These are phyloP conservation scores for Aureobasidium sp. DNA, from an alignment of 2,329 filamentous ascomycete species.

Conservation along the genomic window DNA sequence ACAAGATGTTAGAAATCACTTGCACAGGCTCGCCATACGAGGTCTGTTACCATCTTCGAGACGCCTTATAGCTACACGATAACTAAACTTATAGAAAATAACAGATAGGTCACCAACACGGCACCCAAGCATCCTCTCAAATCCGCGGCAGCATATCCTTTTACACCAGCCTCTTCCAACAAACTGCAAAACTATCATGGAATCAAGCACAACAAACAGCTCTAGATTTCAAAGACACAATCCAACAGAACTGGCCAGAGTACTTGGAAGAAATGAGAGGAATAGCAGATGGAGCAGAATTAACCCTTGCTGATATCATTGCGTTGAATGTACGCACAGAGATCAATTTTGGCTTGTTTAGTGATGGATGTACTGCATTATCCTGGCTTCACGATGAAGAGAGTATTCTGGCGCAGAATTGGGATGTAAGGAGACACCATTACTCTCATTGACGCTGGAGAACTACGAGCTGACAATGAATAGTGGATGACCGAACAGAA, in stretches of 20 bases:
- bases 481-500: slow-evolving; percentile 46
- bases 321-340: slow-evolving; percentile 53
- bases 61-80: not conserved
- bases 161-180: slow-evolving; percentile 41
- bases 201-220: slow-evolving; percentile 39
- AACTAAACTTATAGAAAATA: not conserved
- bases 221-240: slow-evolving; percentile 39
- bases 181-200: slow-evolving; percentile 43
- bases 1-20: slow-evolving; percentile 32
- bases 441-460: too few relatives aligned
- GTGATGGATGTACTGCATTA: slow-evolving; percentile 51
- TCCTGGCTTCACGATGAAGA: slow-evolving; percentile 35
- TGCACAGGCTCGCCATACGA: slow-evolving; percentile 39
- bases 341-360: slow-evolving; percentile 51
- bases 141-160: slow-evolving; percentile 40
- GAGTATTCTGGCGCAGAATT: slow-evolving; percentile 49
- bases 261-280: slow-evolving; percentile 39
- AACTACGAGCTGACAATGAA: not conserved
- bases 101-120: slow-evolving; percentile 46
- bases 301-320: slow-evolving; percentile 46
- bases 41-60: slow-evolving; percentile 21
- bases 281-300: slow-evolving; percentile 45
- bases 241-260: slow-evolving; percentile 37
- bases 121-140: slow-evolving; percentile 32
- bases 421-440: slow-evolving; percentile 38